Evolutionary conservation across 2,329 filamentous ascomycete genomes (phyloP), one percentile per base, ranked within the genome.

Genomic region (Penicillium sp.): DNA sequence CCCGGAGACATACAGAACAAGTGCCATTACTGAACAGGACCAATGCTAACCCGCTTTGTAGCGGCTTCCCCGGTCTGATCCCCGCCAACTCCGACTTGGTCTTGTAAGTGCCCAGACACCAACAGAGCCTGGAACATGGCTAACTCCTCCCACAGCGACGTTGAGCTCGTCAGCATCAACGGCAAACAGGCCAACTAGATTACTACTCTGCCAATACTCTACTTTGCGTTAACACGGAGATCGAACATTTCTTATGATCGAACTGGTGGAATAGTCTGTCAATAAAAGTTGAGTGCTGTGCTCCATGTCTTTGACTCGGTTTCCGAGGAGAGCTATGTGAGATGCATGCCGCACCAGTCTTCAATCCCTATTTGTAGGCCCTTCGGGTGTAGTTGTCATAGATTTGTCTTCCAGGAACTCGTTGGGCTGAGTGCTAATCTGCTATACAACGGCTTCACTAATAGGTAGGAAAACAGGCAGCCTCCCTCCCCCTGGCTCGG

Each of bases 51-150:
- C 41, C 11, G 31, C 4, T 4, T 44, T 22, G 5, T 35, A 89
- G 86, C 59, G 89, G 88, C 46, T 93, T 90, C 74, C 81, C 85
- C 27, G 84, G 82, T 47, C 75, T 84, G 61, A 94, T 95, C 54
- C 89, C 89, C 51, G 70, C 82, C 31, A 80, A 85, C 60, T 74
- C 87, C n/a, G 81, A 77, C 56, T 77, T 95, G 52, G 78, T 94
- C 74, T 94, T 94, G 88, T 93, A 78, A 77, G 87, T 81, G 20
- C 28, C 20, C 26, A 13, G 16, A 11, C 24, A 10, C 6, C 23
- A 6, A 27, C 9, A 11, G 26, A 27, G 4, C 4, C 22, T 14
- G 37, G 28, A 51, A 41, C 40, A 41, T 36, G 11, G 27, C 48
- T 53, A 42, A 53, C 37, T 53, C 8, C 42, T 14, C 42, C 14